These are phyloP conservation scores for Tilletia setariae DNA, from an alignment of 1,284 basidiomycete genomes.

Conservation along the genomic window DNA sequence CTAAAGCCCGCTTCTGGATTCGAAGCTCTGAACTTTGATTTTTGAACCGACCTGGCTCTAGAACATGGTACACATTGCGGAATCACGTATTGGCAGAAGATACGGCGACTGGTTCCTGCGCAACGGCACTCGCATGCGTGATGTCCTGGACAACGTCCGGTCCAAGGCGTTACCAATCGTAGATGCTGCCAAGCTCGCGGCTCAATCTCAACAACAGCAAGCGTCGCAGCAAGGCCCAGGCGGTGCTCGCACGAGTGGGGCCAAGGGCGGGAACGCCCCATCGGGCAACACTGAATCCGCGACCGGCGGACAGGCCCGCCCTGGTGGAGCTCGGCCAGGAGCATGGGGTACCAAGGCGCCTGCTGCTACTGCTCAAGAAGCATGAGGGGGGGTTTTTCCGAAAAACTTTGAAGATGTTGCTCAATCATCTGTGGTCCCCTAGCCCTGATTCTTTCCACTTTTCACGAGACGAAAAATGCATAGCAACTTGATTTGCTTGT, in stretches of 20 bases:
- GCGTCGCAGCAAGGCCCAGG: not conserved
- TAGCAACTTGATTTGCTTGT: no score
- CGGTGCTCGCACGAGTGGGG: not conserved
- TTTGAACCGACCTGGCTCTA: constrained; percentile 48
- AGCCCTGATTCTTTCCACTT: no score
- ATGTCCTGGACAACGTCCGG: constrained; percentile 39
- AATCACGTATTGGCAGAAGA: constrained; percentile 83
- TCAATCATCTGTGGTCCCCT: no score
- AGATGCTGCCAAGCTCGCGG: constrained; percentile 14
- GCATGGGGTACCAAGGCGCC: constrained; percentile 11
- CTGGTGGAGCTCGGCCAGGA: not conserved
- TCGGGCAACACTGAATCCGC: not conserved
- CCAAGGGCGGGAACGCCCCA: not conserved
- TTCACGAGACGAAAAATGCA: no score
- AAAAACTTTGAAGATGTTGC: no score
- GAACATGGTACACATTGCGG: constrained; percentile 94
- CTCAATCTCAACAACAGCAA: constrained; percentile 10
- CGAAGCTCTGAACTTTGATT: constrained; percentile 4
- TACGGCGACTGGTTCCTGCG: constrained; percentile 97
- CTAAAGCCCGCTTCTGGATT: not conserved
- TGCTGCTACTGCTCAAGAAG: not conserved
- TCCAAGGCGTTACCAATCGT: constrained; percentile 41
- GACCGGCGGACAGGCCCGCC: not conserved
- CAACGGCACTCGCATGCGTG: constrained; percentile 47
- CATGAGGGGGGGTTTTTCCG: no score